phyloP scores from a whole-genome alignment of 2,329 filamentous ascomycete genomes.

The Chrysosporium keratinophilum region DNA sequence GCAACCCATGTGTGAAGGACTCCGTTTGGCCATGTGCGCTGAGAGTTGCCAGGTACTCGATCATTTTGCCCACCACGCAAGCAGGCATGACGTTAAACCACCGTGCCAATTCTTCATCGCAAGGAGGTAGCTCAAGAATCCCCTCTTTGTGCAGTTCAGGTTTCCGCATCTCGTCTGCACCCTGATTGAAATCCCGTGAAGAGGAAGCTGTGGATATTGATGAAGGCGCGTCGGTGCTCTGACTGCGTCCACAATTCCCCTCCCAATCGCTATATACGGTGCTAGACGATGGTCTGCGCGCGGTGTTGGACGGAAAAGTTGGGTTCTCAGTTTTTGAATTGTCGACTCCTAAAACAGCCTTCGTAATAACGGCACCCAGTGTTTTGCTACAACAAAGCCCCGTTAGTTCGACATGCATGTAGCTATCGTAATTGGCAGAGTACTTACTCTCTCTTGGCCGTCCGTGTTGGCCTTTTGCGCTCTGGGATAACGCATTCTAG shows the following conservation, averaged over 20 bases:
- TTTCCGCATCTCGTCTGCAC: neutral
- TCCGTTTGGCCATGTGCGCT: neutral
- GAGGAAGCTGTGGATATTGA: neutral
- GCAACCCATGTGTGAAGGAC: neutral
- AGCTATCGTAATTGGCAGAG: neutral
- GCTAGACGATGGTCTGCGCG: neutral
- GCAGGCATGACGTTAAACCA: constrained; percentile 14
- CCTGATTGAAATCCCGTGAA: neutral
- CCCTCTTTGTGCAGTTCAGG: neutral
- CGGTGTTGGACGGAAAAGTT: neutral
- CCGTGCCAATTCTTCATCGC: constrained; percentile 14
- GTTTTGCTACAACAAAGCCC: constrained; percentile 7
- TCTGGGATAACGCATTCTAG: constrained; percentile 17
- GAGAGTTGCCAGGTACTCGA: constrained; percentile 10
- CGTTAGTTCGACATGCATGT: neutral
- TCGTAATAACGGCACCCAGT: constrained; percentile 10
- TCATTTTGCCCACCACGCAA: constrained; percentile 15
- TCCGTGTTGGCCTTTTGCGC: constrained; percentile 14
- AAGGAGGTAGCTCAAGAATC: constrained; percentile 7
- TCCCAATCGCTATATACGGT: neutral
- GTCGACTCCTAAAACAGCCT: constrained; percentile 4
- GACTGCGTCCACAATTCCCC: neutral
- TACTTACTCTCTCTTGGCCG: constrained; percentile 7
- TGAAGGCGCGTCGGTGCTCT: neutral
- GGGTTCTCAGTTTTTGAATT: neutral